Evolutionary conservation across 225 moss, liverwort and hornwort species (phyloP).

Genomic region (Physcomitrellopsis africana): DNA sequence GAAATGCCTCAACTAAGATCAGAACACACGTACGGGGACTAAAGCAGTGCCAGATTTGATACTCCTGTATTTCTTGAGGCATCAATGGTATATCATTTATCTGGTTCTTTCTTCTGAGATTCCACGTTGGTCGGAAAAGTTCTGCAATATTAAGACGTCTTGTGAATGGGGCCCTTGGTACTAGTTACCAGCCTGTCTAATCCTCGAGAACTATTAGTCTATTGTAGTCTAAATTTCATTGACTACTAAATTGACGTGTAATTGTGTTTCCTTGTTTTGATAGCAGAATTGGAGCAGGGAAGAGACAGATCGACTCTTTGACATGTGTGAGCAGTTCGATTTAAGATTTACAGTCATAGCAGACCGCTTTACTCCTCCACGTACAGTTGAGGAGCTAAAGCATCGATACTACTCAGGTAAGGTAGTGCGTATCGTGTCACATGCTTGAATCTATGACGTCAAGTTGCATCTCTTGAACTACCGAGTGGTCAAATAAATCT

Average conservation of each 20-base stretch:
- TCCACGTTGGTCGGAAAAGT: neutral
- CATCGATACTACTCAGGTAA: conserved; percentile 74
- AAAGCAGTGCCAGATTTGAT: conserved; percentile 1
- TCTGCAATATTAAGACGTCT: neutral
- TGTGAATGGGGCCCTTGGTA: conserved; percentile 1
- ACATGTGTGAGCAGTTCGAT: conserved; percentile 85
- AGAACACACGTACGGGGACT: neutral
- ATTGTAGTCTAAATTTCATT: neutral
- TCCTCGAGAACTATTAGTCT: neutral
- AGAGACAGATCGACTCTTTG: conserved; percentile 82
- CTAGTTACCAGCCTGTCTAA: neutral
- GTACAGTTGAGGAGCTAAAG: conserved; percentile 83
- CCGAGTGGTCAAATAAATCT: conserved; percentile 17
- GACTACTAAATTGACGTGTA: neutral
- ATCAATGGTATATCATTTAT: neutral
- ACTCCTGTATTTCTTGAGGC: neutral
- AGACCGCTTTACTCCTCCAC: conserved; percentile 70
- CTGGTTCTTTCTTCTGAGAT: conserved; percentile 8
- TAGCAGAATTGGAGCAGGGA: conserved; percentile 80
- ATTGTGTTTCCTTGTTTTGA: conserved; percentile 16
- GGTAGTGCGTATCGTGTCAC: conserved; percentile 1
- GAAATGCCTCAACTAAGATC: neutral
- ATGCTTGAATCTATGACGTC: conserved; percentile 10
- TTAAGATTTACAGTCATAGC: conserved; percentile 81
- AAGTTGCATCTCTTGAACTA: conserved; percentile 14